Evolutionary conservation across 257 asterid species (phyloP).

Genomic region (Solanum gandarillasii): DNA sequence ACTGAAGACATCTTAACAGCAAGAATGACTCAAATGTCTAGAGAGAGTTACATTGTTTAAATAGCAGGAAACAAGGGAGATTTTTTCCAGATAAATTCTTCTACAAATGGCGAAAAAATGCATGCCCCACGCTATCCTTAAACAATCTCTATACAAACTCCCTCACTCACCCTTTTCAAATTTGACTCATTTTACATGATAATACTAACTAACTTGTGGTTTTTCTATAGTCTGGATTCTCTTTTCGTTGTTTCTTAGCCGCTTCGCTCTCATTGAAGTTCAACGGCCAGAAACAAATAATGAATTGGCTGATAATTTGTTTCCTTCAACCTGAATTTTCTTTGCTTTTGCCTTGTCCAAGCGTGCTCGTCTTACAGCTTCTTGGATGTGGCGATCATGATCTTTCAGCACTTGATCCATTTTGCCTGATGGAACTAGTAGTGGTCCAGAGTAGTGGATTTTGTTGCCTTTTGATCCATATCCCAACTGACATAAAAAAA

Average conservation of each 20-base stretch:
- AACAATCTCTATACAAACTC: conserved; percentile 35
- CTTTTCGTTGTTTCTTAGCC: conserved; percentile 1
- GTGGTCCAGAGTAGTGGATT: conserved; percentile 90
- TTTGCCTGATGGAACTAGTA: conserved; percentile 77
- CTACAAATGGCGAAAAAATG: conserved; percentile 17
- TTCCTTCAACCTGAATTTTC: conserved; percentile 45
- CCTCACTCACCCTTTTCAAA: conserved; percentile 17
- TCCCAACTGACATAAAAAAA: conserved; percentile 34
- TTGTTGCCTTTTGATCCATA: conserved; percentile 72
- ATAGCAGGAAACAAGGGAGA: background rate
- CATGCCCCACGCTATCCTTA: conserved; percentile 5
- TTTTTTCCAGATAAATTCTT: conserved; percentile 18
- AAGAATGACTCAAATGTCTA: background rate
- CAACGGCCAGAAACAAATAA: conserved; percentile 65
- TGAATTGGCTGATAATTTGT: conserved; percentile 46
- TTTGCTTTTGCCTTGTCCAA: conserved; percentile 70
- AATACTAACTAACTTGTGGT: conserved; percentile 1
- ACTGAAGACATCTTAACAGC: background rate
- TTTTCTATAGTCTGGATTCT: conserved; percentile 2
- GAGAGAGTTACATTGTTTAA: conserved; percentile 12
- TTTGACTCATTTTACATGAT: conserved; percentile 13
- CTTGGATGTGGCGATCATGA: conserved; percentile 87
- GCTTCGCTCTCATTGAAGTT: background rate
- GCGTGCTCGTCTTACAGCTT: conserved; percentile 86
- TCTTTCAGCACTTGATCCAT: conserved; percentile 84